Base-by-base conservation (phyloP, 1,139 yeast species). In the Spathaspora sp. region DNA sequence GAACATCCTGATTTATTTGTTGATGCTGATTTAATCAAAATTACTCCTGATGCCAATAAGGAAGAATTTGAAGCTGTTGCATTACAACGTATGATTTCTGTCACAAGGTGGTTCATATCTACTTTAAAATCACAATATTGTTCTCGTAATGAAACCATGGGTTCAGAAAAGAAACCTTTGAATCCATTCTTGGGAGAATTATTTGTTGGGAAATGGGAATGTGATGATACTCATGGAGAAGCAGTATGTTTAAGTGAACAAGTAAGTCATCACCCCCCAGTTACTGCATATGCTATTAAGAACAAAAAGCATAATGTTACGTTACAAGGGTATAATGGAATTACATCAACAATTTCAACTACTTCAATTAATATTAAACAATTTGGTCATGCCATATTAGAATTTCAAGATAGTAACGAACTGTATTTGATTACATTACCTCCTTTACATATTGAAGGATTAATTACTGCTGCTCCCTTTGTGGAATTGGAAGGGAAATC, bases 181-280 rank as follows among this genome's bases (percentile, higher is more conserved):
- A 91, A 91, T 64, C 98, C 98, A 42, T 91, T 91, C 60, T 72
- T 93, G 56, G 98, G 98, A 46, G 98, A 91, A 68, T 75, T 89
- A 40, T 93, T 90, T 58, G 87, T 89, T 34, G 97, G 97, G 43
- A 83, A 85, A 60, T 89, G 97, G 95, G 73, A 70, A 16, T 84
- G 81, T 54, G 62, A 66, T 25, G 78, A 74, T 31, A 53, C 58
- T 23, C 65, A 78, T 10, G 95, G 95, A 27, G 91, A 86, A 52
- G 86, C 96, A 16, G 67, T 80, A 15, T 74, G 91, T 52, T 75
- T 89, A 46, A 82, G 91, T 48, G 98, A 93, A 66, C 98, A 93
- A 68, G 97, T 91, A 17, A 82, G 90, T 52, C 98, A 91, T 68
- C 98, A 91, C 63, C 98, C 98, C 15, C 97, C 98, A 18, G 84